Evolutionary conservation across 2,329 filamentous ascomycete species (phyloP).

Genomic region (Colletotrichum magnum): DNA sequence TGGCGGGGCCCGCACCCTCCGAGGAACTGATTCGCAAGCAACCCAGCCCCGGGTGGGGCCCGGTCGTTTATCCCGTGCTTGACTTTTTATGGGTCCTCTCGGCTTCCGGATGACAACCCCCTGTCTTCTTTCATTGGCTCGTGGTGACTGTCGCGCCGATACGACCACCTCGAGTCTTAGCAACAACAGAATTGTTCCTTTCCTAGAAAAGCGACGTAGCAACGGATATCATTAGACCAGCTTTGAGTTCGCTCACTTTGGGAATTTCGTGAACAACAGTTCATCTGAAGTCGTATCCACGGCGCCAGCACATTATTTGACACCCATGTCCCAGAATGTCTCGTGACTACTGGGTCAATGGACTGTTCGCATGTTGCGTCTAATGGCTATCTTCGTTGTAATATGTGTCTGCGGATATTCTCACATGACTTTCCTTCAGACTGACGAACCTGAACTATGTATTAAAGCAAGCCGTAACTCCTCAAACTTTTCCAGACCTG

Average conservation of each 20-base stretch:
- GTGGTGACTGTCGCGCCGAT: constrained; percentile 11
- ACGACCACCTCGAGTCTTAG: not conserved
- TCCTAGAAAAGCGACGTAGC: no score
- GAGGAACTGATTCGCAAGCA: constrained; percentile 19
- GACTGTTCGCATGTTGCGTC: no score
- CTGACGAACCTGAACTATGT: no score
- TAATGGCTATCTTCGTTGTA: no score
- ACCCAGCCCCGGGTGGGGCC: not conserved
- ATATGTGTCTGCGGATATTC: no score
- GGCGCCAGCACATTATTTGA: not conserved
- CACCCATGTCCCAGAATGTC: no score
- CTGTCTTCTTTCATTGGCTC: constrained; percentile 17
- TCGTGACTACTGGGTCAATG: no score
- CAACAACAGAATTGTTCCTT: not conserved
- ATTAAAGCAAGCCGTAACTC: not conserved
- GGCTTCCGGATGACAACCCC: not conserved
- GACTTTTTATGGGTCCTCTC: constrained; percentile 17
- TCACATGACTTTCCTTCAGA: no score
- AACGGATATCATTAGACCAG: no score
- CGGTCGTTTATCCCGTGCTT: constrained; percentile 21
- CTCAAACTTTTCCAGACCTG: not conserved
- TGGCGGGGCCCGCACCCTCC: constrained; percentile 6
- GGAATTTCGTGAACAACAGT: no score
- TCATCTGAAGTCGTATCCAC: not conserved
- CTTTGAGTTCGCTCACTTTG: no score